phyloP scores from a whole-genome alignment of 2,329 filamentous ascomycete species.

The Penicillium griseofulvum region DNA sequence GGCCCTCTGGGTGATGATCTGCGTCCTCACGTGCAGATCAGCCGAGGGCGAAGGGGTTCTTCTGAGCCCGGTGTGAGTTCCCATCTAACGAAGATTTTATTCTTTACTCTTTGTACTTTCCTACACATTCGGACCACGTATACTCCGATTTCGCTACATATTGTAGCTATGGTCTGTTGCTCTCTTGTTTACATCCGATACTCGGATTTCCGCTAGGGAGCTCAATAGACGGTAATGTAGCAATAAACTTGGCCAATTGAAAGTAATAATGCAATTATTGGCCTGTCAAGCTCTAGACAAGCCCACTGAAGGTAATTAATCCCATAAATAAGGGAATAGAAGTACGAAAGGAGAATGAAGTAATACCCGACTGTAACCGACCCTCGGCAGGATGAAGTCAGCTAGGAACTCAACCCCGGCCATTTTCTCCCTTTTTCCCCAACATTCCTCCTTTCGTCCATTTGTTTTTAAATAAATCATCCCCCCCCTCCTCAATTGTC shows the following conservation, averaged over 20 bases:
- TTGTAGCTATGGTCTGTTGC: not conserved
- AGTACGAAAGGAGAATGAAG: not conserved
- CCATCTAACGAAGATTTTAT: not conserved
- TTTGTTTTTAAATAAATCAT: constrained; percentile 15
- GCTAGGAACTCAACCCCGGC: constrained; percentile 11
- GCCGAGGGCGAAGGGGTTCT: not conserved
- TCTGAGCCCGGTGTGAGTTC: not conserved
- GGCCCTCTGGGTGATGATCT: not conserved
- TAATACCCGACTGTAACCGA: constrained; percentile 26
- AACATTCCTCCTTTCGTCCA: constrained; percentile 7
- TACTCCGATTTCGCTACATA: constrained; percentile 2
- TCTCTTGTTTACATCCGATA: not conserved
- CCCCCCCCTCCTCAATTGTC: not conserved
- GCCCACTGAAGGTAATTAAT: not conserved
- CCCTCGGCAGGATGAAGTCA: constrained; percentile 27
- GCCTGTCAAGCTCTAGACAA: not conserved
- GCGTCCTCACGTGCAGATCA: constrained; percentile 5
- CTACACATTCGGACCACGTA: not conserved
- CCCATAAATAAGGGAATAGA: not conserved
- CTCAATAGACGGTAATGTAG: not conserved
- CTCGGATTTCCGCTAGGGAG: not conserved
- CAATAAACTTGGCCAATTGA: not conserved
- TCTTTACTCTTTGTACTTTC: not conserved
- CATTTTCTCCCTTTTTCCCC: constrained; percentile 10
- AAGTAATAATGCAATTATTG: not conserved